Evolutionary conservation across 2,329 filamentous ascomycete species (phyloP), one percentile per base, ranked within the genome.

Genomic region (Laburnicola sp.): DNA sequence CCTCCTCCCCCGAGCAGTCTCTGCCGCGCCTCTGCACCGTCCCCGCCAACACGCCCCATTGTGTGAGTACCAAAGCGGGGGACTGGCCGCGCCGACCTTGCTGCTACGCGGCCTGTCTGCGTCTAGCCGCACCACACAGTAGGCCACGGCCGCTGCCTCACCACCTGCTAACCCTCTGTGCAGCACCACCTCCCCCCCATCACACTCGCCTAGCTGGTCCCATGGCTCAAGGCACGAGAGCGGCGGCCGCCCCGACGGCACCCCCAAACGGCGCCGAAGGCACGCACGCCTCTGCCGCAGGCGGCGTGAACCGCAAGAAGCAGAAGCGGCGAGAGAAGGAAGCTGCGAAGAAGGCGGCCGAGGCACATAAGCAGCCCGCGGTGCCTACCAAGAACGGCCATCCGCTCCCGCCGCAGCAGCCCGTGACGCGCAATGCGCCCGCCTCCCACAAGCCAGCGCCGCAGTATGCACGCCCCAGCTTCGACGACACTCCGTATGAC

Each of bases 261-360:
- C 51, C 70, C 28, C 54, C 63, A 62, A 77, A 76, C 68, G 74
- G 74, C 62, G 64, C 75, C 58, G 68, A 69, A 27, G 70, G 56
- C 44, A 60, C 69, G 38, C 62, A 65, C 37, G 53, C 73, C 16
- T 62, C 59, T 50, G 64, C 57, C 51, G 64, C 78, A 38, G 78
- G 78, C 38, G 68, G 79, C 6, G 87, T 92, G 45, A 97, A 96
- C 75, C 86, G 89, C 69, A 97, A 97, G 80, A 97, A 97, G 79
- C 89, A 94, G 74, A 97, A 96, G 80, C 85, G 92, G 62, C 84
- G 92, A 60, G 87, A 89, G 69, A 97, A 97, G 73, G 80, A 84
- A 75, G 88, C 88, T 30, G 88, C 89, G 28, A 87, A 86, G 54
- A 69, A 73, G 56, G 70, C 72, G 22, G 73, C 74, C 55, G 72